Evolutionary conservation across 768 basidiomycete species (phyloP).

Genomic region (Leucocoprinus sp.): DNA sequence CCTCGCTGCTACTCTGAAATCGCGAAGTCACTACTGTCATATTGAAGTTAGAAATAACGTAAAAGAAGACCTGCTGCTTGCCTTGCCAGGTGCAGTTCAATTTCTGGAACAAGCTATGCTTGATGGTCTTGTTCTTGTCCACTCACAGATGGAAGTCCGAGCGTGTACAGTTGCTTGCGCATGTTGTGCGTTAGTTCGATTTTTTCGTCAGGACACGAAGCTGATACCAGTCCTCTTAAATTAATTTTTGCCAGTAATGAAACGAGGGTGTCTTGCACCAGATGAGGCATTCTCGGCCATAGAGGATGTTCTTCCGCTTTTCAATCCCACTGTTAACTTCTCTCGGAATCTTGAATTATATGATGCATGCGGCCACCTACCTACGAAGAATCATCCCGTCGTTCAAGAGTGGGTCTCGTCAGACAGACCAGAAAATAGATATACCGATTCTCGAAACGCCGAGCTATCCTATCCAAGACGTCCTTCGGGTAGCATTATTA

Average conservation of each 20-base stretch:
- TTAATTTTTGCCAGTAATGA: conserved; percentile 35
- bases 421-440: not conserved
- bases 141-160: conserved; percentile 44
- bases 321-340: conserved; percentile 40
- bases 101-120: conserved; percentile 36
- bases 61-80: conserved; percentile 34
- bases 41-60: conserved; percentile 31
- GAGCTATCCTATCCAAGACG: not conserved
- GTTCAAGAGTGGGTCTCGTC: conserved; percentile 30
- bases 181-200: conserved; percentile 32
- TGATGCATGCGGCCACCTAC: conserved; percentile 30
- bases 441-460: not conserved
- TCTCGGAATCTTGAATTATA: conserved; percentile 40
- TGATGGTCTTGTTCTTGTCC: conserved; percentile 43
- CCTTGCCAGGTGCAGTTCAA: conserved; percentile 35
- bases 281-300: conserved; percentile 32
- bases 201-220: not conserved
- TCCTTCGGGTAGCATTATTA: conserved; percentile 1
- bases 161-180: conserved; percentile 47
- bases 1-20: conserved; percentile 22
- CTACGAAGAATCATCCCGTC: conserved; percentile 31
- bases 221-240: not conserved
- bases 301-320: conserved; percentile 47
- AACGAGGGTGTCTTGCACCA: conserved; percentile 26
- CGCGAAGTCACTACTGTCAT: conserved; percentile 25